Percentiles rank a stretch among this genome's conserved stretches.
Evolutionary conservation across 768 basidiomycete genomes (phyloP).

Genomic region (Artomyces pyxidatus): DNA sequence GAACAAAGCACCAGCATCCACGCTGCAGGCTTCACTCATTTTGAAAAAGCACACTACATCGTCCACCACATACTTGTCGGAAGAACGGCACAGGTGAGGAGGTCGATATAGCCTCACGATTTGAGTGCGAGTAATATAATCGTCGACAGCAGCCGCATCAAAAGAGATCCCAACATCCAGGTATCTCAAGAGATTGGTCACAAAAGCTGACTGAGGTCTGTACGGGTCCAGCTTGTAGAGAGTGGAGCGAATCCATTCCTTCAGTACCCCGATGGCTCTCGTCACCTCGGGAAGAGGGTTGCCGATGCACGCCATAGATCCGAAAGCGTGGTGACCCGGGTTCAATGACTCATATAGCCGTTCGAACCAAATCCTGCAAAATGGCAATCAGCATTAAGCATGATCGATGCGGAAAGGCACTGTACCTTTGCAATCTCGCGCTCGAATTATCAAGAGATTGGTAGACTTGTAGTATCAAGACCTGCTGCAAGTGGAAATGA

Average conservation of each 20-base stretch:
- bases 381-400: not conserved
- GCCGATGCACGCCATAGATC: not conserved
- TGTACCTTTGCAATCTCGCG: not conserved
- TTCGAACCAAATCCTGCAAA: slow-evolving; percentile 8
- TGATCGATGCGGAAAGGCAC: not conserved
- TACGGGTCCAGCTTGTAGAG: not conserved
- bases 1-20: slow-evolving; percentile 3
- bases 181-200: slow-evolving; percentile 6
- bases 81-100: not conserved
- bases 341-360: slow-evolving; percentile 12
- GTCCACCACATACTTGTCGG: not conserved
- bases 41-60: slow-evolving; percentile 4
- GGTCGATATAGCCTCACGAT: not conserved
- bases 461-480: slow-evolving; percentile 1
- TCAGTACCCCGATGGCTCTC: slow-evolving; percentile 1
- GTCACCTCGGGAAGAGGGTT: not conserved
- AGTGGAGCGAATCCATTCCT: slow-evolving; percentile 9
- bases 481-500: slow-evolving; percentile 9
- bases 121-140: slow-evolving; percentile 3
- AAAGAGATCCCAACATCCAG: slow-evolving; percentile 11
- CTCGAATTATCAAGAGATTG: not conserved
- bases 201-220: not conserved
- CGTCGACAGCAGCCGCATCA: slow-evolving; percentile 3
- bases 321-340: slow-evolving; percentile 5
- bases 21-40: not conserved